Evolutionary conservation across 495 filamentous ascomycete genomes (phyloP).

Genomic region (Cudoniella acicularis): DNA sequence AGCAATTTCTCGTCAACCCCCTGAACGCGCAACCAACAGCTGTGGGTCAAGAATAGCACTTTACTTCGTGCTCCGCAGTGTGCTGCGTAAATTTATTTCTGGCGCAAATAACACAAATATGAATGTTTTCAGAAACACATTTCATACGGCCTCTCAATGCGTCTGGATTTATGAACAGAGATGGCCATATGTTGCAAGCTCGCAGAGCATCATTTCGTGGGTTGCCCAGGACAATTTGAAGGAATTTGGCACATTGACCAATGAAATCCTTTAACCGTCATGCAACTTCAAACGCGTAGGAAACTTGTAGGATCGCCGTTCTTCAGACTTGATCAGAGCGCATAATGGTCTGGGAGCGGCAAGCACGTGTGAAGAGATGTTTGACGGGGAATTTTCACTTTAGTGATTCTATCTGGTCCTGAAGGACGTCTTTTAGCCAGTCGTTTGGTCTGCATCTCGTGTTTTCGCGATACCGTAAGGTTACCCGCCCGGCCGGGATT

Average conservation of each 20-base stretch:
- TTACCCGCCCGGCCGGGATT: no score
- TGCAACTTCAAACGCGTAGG: slow-evolving; percentile 12
- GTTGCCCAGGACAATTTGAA: neutral
- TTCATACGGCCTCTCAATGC: neutral
- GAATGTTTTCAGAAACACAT: neutral
- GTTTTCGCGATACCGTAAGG: no score
- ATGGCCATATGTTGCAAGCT: no score
- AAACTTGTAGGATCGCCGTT: slow-evolving; percentile 17
- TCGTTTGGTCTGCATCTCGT: neutral
- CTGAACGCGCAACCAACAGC: neutral
- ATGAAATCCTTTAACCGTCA: slow-evolving; percentile 1
- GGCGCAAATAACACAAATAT: neutral
- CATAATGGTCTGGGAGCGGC: neutral
- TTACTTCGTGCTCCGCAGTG: neutral
- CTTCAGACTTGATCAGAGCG: neutral
- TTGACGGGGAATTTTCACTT: neutral
- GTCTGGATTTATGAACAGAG: no score
- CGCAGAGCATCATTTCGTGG: neutral
- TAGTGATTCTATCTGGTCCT: neutral
- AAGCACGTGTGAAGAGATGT: neutral
- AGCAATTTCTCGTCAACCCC: neutral
- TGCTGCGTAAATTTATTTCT: neutral
- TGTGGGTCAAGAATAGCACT: neutral
- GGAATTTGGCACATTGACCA: slow-evolving; percentile 1
- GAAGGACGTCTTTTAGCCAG: neutral